phyloP scores from a whole-genome alignment of 2,329 filamentous ascomycete species.

The Aureobasidium sp. region DNA sequence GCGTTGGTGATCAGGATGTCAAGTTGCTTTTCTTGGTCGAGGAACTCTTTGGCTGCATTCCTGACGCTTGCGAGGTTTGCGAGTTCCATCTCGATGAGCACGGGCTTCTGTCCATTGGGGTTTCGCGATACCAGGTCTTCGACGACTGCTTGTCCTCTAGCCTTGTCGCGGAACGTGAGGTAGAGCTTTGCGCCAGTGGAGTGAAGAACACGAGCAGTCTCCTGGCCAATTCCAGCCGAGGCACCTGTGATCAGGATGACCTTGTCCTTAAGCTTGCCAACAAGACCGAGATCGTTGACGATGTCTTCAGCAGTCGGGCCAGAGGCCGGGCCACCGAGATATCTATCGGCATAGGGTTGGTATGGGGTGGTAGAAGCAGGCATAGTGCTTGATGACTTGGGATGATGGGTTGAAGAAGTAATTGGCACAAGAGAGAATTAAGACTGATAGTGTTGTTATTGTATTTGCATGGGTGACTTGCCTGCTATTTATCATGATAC shows the following conservation, averaged over 20 bases:
- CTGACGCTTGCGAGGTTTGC: constrained; percentile 26
- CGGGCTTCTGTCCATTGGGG: constrained; percentile 34
- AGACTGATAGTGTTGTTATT: neutral
- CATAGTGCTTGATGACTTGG: constrained; percentile 17
- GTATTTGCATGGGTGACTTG: no score
- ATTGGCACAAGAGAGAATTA: neutral
- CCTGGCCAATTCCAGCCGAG: constrained; percentile 40
- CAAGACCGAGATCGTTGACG: constrained; percentile 24
- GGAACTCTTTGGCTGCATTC: constrained; percentile 28
- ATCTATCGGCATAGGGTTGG: constrained; percentile 24
- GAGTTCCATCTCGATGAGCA: constrained; percentile 39
- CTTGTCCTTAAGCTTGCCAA: constrained; percentile 31
- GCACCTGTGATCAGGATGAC: constrained; percentile 39
- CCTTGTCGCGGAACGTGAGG: constrained; percentile 37
- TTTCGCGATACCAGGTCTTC: constrained; percentile 21
- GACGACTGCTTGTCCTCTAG: constrained; percentile 33
- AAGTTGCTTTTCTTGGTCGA: constrained; percentile 27
- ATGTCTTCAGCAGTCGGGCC: constrained; percentile 26
- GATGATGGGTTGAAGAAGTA: no score
- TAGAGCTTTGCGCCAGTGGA: constrained; percentile 41
- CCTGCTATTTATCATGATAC: no score
- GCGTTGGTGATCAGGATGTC: constrained; percentile 41
- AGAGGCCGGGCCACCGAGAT: constrained; percentile 21
- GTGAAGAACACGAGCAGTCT: constrained; percentile 39
- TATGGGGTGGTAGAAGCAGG: constrained; percentile 21